These are phyloP conservation scores for Rhizopogon rudus DNA, from an alignment of 768 basidiomycete species.

Conservation along the genomic window DNA sequence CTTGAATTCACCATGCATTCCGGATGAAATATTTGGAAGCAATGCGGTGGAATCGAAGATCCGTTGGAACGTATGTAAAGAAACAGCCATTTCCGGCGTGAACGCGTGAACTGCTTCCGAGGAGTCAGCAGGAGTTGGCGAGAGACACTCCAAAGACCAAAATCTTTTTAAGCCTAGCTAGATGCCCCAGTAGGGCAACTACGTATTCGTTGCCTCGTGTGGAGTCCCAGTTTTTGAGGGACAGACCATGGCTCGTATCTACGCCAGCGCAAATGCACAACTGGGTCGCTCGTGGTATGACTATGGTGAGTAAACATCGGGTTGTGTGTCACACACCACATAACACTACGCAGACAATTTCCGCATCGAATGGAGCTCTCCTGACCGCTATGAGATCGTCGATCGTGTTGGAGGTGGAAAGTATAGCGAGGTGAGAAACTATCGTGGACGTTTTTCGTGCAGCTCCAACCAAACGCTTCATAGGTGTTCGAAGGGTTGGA, in stretches of 20 bases:
- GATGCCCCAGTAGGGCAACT: conserved; percentile 19
- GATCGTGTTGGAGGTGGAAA: conserved; percentile 61
- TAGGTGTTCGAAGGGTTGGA: conserved; percentile 60
- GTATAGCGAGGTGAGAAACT: conserved; percentile 50
- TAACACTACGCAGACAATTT: conserved; percentile 42
- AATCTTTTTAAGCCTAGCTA: conserved; percentile 14
- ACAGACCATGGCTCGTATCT: conserved; percentile 42
- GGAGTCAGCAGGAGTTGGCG: too few relatives aligned
- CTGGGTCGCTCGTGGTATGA: conserved; percentile 60
- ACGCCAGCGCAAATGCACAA: conserved; percentile 53
- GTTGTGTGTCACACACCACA: neutral
- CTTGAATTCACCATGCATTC: conserved; percentile 16
- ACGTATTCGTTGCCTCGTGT: conserved; percentile 11
- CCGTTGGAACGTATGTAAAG: neutral
- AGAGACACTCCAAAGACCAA: conserved; percentile 14
- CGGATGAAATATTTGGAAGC: neutral
- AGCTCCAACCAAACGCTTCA: neutral
- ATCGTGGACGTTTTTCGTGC: neutral
- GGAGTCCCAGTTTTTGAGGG: conserved; percentile 11
- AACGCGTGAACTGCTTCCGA: neutral
- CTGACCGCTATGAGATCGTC: conserved; percentile 64
- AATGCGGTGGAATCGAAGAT: too few relatives aligned
- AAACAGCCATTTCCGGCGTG: neutral
- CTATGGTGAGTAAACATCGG: conserved; percentile 39
- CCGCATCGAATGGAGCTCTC: conserved; percentile 57